These are phyloP conservation scores for Candida gigantensis DNA, from an alignment of 1,139 yeast genomes.

Conservation along the genomic window DNA sequence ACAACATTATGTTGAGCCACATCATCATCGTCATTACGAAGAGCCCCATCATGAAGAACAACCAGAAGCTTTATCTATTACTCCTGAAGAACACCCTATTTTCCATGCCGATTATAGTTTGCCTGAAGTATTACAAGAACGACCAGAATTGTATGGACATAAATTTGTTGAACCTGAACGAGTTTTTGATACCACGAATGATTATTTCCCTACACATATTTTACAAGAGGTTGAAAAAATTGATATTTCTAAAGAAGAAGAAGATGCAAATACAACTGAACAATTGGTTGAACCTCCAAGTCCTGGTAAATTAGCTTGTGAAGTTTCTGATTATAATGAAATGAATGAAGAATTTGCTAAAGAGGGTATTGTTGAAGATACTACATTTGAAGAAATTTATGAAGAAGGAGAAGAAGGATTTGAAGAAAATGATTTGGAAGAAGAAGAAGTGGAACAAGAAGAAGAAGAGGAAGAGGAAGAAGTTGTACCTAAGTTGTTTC, in stretches of 20 bases:
- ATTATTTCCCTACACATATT: slow-evolving; percentile 33
- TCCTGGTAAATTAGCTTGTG: slow-evolving; percentile 6
- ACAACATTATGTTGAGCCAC: slow-evolving; percentile 6
- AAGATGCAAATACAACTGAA: not conserved
- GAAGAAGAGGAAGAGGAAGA: slow-evolving; percentile 13
- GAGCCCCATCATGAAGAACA: slow-evolving; percentile 6
- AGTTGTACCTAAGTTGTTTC: slow-evolving; percentile 29
- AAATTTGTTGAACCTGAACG: slow-evolving; percentile 30
- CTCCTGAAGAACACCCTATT: no score
- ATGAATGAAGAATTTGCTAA: slow-evolving; percentile 16
- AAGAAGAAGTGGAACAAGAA: slow-evolving; percentile 12
- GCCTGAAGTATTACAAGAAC: no score
- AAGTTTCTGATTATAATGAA: slow-evolving; percentile 11
- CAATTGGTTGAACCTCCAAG: slow-evolving; percentile 6
- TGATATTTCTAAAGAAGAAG: slow-evolving; percentile 9
- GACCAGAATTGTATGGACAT: slow-evolving; percentile 13
- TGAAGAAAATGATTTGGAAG: slow-evolving; percentile 8
- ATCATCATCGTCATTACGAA: slow-evolving; percentile 9
- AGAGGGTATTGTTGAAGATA: slow-evolving; percentile 16
- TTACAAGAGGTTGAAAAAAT: slow-evolving; percentile 16
- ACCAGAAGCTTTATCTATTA: no score
- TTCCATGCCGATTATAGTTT: no score
- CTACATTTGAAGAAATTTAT: slow-evolving; percentile 16
- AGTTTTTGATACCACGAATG: slow-evolving; percentile 28
- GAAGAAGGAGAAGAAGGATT: slow-evolving; percentile 17